phyloP scores from a whole-genome alignment of 257 asterid genomes.

The Nicotiana tabacum region DNA sequence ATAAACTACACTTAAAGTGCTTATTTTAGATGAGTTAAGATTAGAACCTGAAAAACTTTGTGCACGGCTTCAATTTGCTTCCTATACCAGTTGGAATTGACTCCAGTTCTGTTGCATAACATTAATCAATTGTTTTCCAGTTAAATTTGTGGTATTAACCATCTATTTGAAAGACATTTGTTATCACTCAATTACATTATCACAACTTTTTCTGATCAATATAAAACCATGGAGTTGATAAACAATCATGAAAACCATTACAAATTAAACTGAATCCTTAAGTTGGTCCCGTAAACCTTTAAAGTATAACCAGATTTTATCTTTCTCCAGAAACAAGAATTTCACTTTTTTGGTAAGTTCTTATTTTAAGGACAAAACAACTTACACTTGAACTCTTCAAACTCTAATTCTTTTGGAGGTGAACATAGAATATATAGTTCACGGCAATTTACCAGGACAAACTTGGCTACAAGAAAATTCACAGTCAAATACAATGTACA shows the following conservation, averaged over 20 bases:
- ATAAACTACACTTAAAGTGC: constrained; percentile 25
- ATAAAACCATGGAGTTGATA: neutral
- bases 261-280: neutral
- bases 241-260: constrained; percentile 3
- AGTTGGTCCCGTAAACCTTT: neutral
- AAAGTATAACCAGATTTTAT: neutral
- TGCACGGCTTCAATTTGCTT: constrained; percentile 99
- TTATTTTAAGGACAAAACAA: no score
- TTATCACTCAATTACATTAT: constrained; percentile 8
- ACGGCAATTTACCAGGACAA: neutral
- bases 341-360: neutral
- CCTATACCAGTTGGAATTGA: constrained; percentile 89
- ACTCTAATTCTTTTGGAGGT: neutral
- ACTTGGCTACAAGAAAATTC: neutral
- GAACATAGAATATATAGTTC: neutral
- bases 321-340: neutral
- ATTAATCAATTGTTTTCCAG: constrained; percentile 50
- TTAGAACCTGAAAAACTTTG: constrained; percentile 98
- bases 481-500: neutral
- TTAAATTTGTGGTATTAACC: constrained; percentile 35
- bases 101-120: constrained; percentile 87
- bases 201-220: neutral
- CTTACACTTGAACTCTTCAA: neutral
- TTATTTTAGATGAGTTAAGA: constrained; percentile 60
- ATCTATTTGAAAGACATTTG: constrained; percentile 25